phyloP scores from a whole-genome alignment of 23 red algal genomes.

The Cyanidiococcus yangmingshanensis region DNA sequence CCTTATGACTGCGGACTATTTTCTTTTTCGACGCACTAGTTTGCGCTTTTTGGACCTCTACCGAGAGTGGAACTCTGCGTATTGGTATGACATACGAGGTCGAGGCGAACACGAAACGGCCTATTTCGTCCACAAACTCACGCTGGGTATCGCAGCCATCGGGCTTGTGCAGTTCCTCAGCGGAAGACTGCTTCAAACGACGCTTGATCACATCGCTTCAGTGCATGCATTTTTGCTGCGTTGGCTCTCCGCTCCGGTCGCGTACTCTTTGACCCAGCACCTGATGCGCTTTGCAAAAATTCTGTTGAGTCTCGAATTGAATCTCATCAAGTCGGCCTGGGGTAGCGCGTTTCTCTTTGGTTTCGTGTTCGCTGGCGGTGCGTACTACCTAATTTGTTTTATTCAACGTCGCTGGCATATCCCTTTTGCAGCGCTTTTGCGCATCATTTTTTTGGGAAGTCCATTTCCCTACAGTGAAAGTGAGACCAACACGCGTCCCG shows the following conservation, averaged over 20 bases:
- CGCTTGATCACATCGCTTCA: neutral
- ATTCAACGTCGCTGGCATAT: constrained; percentile 1
- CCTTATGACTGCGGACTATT: constrained; percentile 4
- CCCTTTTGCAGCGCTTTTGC: constrained; percentile 9
- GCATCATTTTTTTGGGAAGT: constrained; percentile 1
- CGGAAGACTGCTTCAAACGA: neutral
- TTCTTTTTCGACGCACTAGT: neutral
- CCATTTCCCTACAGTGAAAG: neutral
- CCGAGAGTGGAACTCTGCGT: neutral
- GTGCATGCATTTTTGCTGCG: neutral
- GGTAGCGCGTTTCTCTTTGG: neutral
- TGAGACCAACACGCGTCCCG: no score
- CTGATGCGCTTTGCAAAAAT: neutral
- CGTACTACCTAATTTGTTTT: neutral
- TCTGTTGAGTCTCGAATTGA: neutral
- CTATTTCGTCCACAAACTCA: neutral
- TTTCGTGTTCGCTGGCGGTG: neutral
- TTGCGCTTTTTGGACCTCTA: constrained; percentile 17
- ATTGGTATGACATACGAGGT: neutral
- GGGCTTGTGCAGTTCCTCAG: neutral
- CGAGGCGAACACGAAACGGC: neutral
- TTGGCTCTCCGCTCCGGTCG: neutral
- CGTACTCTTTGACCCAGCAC: neutral
- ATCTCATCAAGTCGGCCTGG: neutral
- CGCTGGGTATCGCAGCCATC: neutral